Conservation (phyloP, 345 rosid species). For the Brassica nigra region DNA sequence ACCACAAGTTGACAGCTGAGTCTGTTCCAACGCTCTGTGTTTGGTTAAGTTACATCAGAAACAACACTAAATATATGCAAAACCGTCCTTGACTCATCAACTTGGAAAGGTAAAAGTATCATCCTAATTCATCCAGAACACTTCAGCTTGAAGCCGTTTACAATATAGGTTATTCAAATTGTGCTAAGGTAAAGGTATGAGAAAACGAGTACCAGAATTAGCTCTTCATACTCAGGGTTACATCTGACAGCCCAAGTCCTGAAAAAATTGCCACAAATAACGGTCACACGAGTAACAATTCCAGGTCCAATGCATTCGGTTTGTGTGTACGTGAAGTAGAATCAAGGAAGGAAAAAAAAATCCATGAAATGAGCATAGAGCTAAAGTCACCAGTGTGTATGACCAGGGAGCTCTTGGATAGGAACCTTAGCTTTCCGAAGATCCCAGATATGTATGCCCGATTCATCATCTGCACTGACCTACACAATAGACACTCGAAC, state of each 20-base stretch:
- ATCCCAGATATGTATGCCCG: constrained; percentile 78
- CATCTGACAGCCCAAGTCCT: constrained; percentile 93
- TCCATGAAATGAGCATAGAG: constrained; percentile 1
- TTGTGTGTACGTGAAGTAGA: background rate
- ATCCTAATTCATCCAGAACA: background rate
- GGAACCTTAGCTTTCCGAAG: constrained; percentile 68
- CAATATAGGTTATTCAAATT: background rate
- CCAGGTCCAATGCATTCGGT: background rate
- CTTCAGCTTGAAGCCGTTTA: background rate
- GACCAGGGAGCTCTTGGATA: constrained; percentile 77
- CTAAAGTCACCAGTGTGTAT: constrained; percentile 67
- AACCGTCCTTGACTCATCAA: background rate
- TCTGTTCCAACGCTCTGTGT: constrained; percentile 90
- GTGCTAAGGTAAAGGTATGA: background rate
- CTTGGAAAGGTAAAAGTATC: background rate
- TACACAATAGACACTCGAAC: constrained; percentile 18
- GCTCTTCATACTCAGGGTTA: constrained; percentile 77
- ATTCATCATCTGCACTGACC: constrained; percentile 82
- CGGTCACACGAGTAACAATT: background rate
- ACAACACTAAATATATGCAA: background rate
- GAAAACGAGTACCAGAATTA: constrained; percentile 63
- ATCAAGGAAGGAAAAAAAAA: constrained; percentile 13
- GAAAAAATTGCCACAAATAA: constrained; percentile 23
- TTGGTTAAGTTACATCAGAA: constrained; percentile 18
- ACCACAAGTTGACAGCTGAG: constrained; percentile 88